Conservation (phyloP, 2,329 filamentous ascomycete genomes). For the Cladosporium oxysporum region DNA sequence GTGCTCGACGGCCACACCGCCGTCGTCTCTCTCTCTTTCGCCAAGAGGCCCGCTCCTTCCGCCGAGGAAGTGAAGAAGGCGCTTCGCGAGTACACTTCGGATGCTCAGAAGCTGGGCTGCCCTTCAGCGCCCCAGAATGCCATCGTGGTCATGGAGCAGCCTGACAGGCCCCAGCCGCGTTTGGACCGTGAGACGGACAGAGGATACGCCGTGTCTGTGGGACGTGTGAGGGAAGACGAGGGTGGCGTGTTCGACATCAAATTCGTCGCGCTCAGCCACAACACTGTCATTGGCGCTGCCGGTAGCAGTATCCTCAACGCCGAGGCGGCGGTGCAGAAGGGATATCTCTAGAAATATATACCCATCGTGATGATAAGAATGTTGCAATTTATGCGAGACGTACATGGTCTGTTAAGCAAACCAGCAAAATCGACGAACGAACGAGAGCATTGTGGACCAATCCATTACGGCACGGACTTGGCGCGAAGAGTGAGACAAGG, state of each 20-base stretch:
- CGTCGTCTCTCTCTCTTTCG: constrained; percentile 86
- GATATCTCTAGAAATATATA: constrained; percentile 60
- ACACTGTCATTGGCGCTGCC: constrained; percentile 92
- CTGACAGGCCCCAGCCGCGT: constrained; percentile 86
- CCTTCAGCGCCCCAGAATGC: constrained; percentile 79
- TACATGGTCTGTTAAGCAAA: not conserved
- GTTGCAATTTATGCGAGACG: not conserved
- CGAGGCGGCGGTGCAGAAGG: constrained; percentile 88
- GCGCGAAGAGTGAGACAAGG: not conserved
- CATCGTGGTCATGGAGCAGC: constrained; percentile 87
- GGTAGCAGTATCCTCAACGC: constrained; percentile 94
- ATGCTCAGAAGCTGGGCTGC: constrained; percentile 81
- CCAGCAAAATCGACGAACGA: not conserved
- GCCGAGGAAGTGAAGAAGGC: constrained; percentile 77
- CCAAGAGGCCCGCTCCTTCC: constrained; percentile 70
- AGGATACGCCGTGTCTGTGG: constrained; percentile 90
- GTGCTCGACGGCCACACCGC: constrained; percentile 94
- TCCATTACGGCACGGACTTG: not conserved
- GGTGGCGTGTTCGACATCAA: constrained; percentile 91
- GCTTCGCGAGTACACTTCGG: constrained; percentile 76
- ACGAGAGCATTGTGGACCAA: not conserved
- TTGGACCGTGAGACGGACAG: constrained; percentile 81
- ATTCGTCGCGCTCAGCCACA: constrained; percentile 90
- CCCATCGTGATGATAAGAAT: not conserved
- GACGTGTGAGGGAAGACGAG: constrained; percentile 80